Evolutionary conservation across 2,329 filamentous ascomycete genomes (phyloP).

Genomic region (Elsinoe arachidis): DNA sequence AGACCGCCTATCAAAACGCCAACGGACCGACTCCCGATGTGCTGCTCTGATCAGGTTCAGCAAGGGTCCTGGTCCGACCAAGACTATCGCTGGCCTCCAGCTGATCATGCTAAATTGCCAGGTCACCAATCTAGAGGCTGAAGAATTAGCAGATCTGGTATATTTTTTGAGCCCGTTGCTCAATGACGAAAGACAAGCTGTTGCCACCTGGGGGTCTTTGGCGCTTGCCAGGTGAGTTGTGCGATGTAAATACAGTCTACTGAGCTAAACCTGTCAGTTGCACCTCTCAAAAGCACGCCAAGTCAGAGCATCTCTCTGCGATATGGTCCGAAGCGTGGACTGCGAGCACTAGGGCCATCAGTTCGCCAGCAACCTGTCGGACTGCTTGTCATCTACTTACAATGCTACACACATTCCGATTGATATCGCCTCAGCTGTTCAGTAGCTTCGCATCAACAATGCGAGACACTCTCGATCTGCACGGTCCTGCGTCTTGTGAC

Average conservation of each 20-base stretch:
- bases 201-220: conserved; percentile 75
- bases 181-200: conserved; percentile 56
- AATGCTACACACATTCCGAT: conserved; percentile 53
- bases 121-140: not conserved
- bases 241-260: conserved; percentile 17
- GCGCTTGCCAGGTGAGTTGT: conserved; percentile 63
- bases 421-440: conserved; percentile 61
- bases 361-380: conserved; percentile 61
- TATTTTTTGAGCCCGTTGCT: not conserved
- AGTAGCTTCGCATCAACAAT: conserved; percentile 64
- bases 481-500: conserved; percentile 67
- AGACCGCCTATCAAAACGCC: not conserved
- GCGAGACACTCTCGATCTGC: conserved; percentile 67
- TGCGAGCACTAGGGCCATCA: conserved; percentile 59
- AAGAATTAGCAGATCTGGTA: conserved; percentile 5
- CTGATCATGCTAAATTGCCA: conserved; percentile 5
- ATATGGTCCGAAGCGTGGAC: conserved; percentile 72
- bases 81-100: not conserved
- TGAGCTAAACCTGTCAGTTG: conserved; percentile 33
- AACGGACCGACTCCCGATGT: not conserved
- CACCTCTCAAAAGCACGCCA: conserved; percentile 36
- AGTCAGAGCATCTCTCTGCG: conserved; percentile 33
- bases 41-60: not conserved
- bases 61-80: conserved; percentile 31
- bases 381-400: conserved; percentile 67